phyloP scores from a whole-genome alignment of 2,329 filamentous ascomycete species.

The Mycosphaerelloides madeirae region DNA sequence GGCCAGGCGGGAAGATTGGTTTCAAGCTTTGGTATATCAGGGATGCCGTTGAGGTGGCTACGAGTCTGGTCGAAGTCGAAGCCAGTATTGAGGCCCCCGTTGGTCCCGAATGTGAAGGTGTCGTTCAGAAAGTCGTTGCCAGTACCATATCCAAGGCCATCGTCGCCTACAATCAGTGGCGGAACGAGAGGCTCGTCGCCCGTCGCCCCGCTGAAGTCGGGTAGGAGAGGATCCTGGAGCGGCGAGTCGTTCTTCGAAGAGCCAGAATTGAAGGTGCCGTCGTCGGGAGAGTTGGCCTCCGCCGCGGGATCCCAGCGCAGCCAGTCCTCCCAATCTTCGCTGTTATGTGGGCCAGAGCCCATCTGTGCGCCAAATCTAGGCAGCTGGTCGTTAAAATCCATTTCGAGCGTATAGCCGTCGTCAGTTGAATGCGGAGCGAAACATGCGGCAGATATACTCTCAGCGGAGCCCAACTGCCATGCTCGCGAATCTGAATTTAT shows the following conservation, averaged over 20 bases:
- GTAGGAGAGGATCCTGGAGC: conserved; percentile 29
- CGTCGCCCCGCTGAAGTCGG: conserved; percentile 20
- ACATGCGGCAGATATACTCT: too few relatives aligned
- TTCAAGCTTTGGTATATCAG: conserved; percentile 21
- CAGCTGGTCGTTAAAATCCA: conserved; percentile 2
- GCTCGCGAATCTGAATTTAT: too few relatives aligned
- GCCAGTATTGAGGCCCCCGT: conserved; percentile 19
- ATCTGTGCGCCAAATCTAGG: conserved; percentile 14
- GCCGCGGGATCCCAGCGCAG: conserved; percentile 44
- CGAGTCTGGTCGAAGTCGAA: conserved; percentile 27
- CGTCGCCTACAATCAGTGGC: conserved; percentile 32
- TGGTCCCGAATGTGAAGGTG: conserved; percentile 26
- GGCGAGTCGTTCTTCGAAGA: conserved; percentile 35
- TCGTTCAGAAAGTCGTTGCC: conserved; percentile 20
- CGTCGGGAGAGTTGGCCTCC: conserved; percentile 32
- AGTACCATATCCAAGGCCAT: conserved; percentile 25
- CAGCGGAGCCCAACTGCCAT: too few relatives aligned
- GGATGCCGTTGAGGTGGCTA: conserved; percentile 16
- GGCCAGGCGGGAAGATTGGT: conserved; percentile 24
- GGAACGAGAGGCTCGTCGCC: conserved; percentile 26
- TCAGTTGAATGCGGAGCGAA: too few relatives aligned
- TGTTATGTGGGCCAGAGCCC: conserved; percentile 9
- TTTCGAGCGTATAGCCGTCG: too few relatives aligned
- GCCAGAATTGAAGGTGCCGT: conserved; percentile 30
- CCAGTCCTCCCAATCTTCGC: conserved; percentile 45